Evolutionary conservation across 2,329 filamentous ascomycete genomes (phyloP), one percentile per base, ranked within the genome.

Genomic region (Chrysoporthe deuterocubensis): DNA sequence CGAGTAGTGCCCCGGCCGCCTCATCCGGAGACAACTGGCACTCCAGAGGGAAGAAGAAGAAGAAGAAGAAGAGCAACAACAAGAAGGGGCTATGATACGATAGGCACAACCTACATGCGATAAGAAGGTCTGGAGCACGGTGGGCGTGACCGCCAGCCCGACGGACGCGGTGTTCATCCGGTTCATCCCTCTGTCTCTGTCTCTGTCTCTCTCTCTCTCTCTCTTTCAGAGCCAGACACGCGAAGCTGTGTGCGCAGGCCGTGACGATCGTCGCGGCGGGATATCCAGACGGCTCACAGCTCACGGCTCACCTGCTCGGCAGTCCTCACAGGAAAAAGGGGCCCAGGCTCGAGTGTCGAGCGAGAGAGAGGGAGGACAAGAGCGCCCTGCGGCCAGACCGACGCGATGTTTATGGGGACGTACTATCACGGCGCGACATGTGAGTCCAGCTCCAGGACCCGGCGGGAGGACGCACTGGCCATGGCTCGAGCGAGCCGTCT

Each of bases 41-140:
- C 26, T 26, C 26, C 32, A 32, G 6, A 18, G 43, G 18, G 42
- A 18, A 16, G 40, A 21, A 43, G 57, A 21, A 21, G 18, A 8
- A 21, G n/a, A 42, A 32, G 21, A 44, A n/a, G 40, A n/a, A 26
- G 26, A 26, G 26, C 26, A 21, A 43, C 40, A 21, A 21, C 11
- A 8, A 21, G n/a, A 42, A 32, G 21, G 21, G 8, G 16, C 26
- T 16, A 6, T 64, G 48, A 32, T 62, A 48, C 32, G 34, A 54
- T 18, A 59, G 44, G 13, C 46, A 6, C 44, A 69, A 81, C 89
- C 73, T 85, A 94, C 92, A 84, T 98, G 96, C 68, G 90, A 90
- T 73, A 98, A 84, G 71, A 95, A 90, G 16, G 95, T 97, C 72
- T 92, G 90, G 66, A 98, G 85, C 59, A 97, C 92, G 3, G 92